Evolutionary conservation across 331 rosid genomes (phyloP), one percentile per base, ranked within the genome.

Genomic region (Quercus tomentella): DNA sequence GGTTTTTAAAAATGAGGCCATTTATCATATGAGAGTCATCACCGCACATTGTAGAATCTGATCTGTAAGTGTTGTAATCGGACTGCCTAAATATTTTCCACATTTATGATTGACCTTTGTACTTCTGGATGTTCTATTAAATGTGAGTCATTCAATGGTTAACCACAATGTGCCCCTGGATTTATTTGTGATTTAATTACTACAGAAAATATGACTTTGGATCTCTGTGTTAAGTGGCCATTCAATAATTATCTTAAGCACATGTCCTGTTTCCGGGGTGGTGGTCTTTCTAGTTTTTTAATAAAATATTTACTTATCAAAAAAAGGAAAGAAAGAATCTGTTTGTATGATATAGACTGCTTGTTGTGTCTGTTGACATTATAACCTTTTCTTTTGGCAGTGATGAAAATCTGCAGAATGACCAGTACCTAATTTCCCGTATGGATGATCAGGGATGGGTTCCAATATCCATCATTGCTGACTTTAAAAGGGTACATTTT

Each of bases 401-500:
- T 79, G 97, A 96, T 87, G 99, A 89, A 86, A 96, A 96, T 88
- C 89, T 96, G 88, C 89, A 89, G 89, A 81, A 49, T 74, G 99
- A 96, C 51, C 88, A 51, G 73, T 93, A 84, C 84, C 86, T 96
- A 74, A 88, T 90, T 75, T 88, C 92, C 79, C 72, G 93, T 89
- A 96, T 96, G 99, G 97, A 96, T 85, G 91, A 85, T 78, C 93
- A 93, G 86, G 99, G 99, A 82, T 91, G 98, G 97, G 97, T 93
- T 78, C 87, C 92, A 56, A 87, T 96, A 81, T 82, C 89, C 30
- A 80, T 54, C 25, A 85, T 96, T 77, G 97, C 98, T 4, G 94
- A 70, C 82, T 96, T 96, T 83, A 96, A 93, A 85, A 91, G 99
- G 96, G 99, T 96, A 85, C 75, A 87, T 76, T 81, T 68, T 30